These are phyloP conservation scores for Pharnaceum exiguum DNA, from an alignment of 148 eudicot genomes.

Conservation along the genomic window DNA sequence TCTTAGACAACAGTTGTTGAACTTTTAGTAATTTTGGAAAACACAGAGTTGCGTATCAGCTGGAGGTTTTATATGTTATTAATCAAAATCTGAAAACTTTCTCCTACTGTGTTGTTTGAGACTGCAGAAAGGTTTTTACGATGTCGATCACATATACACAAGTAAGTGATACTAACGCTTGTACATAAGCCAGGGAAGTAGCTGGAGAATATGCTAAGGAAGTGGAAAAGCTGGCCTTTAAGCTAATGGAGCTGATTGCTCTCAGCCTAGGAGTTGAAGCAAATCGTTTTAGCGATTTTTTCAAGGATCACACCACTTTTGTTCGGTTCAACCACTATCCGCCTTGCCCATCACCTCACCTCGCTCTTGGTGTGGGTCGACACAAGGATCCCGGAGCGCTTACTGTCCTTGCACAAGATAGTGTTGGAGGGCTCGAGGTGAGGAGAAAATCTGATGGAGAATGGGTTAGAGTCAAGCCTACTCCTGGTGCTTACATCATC, in stretches of 20 bases:
- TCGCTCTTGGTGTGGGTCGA: conserved; percentile 36
- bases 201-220: conserved; percentile 17
- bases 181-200: conserved; percentile 6
- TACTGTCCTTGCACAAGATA: conserved; percentile 43
- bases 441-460: conserved; percentile 39
- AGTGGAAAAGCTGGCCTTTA: conserved; percentile 18
- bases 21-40: too few species aligned
- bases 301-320: conserved; percentile 26
- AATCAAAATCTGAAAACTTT: too few species aligned
- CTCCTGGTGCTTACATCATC: conserved; percentile 35
- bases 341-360: conserved; percentile 37
- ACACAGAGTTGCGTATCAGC: too few species aligned
- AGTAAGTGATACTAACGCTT: too few species aligned
- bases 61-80: too few species aligned
- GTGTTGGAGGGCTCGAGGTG: conserved; percentile 45
- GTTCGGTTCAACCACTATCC: conserved; percentile 41
- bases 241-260: conserved; percentile 23
- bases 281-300: conserved; percentile 8
- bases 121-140: too few species aligned
- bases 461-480: conserved; percentile 40
- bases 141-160: too few species aligned
- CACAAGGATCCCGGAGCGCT: conserved; percentile 48
- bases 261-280: conserved; percentile 17
- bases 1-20: too few species aligned
- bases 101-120: too few species aligned